Base-by-base conservation (phyloP, 2,329 filamentous ascomycete genomes). In the Coniochaeta prunicola region DNA sequence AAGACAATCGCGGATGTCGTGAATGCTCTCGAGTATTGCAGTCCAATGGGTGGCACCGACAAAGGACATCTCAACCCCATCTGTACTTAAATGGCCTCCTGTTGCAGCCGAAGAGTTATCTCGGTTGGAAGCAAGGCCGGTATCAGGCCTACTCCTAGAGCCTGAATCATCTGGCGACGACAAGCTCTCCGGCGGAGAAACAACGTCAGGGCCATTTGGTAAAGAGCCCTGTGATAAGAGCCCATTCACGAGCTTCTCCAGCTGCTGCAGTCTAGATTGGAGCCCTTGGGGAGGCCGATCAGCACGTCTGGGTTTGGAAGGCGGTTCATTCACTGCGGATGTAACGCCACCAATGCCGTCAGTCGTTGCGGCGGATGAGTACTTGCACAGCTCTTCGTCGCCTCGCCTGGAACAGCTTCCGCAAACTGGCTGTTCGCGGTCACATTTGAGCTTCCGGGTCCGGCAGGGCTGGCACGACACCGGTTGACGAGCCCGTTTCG, bases 381-480 rank as follows among this genome's bases (percentile, higher is more conserved):
- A 76, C 26, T 63, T 66, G 58, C 76, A 77, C 2, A 59, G 40
- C 3, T 60, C 60, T 4, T 60, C 65, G n/a, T 74, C 69, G 17
- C 73, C 72, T 36, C 75, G 71, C 64, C 71, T 74, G 56, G 65
- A 64, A 60, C 76, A 78, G 7, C 72, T 70, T 24, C 70, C 68
- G 61, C 76, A 78, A 1, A 74, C 62, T 30, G 64, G 75, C 42
- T 71, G 71, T 57, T 66, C 68, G 15, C 75, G 71, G 61, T 78
- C 76, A 61, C 76, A 78, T 58, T 71, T 73, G 8, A 74, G 70
- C 65, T 78, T 78, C 59, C 76, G 74, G 21, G 65, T 66, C 61
- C 77, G 76, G 59, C 76, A 78, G 48, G 69, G 65, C 2, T 68
- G 67, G 64, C 75, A 78, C 5, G 76, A 77, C 21, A 78, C 69